Evolutionary conservation across 345 rosid species (phyloP).

Genomic region (Litchi chinensis): DNA sequence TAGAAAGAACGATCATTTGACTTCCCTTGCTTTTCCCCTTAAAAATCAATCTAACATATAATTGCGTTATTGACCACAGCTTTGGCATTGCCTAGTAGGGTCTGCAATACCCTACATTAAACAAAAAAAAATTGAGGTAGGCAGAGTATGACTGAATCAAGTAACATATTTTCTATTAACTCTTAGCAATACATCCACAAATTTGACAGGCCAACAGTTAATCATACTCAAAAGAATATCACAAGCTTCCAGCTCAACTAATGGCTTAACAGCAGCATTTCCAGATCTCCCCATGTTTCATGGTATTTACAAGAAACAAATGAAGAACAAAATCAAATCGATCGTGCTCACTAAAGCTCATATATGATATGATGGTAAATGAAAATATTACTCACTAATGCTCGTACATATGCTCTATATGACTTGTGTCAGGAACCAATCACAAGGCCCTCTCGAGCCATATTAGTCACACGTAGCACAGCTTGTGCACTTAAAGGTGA

Average conservation of each 20-base stretch:
- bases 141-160: not conserved
- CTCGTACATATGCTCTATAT: slow-evolving; percentile 12
- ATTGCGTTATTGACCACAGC: no score
- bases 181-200: slow-evolving; percentile 8
- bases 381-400: slow-evolving; percentile 32
- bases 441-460: slow-evolving; percentile 57
- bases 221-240: slow-evolving; percentile 29
- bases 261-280: slow-evolving; percentile 32
- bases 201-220: slow-evolving; percentile 1
- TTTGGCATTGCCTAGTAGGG: not conserved
- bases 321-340: slow-evolving; percentile 22
- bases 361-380: slow-evolving; percentile 23
- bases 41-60: no score
- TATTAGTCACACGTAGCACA: slow-evolving; percentile 82
- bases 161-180: not conserved
- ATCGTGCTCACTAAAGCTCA: slow-evolving; percentile 31
- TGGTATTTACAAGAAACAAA: slow-evolving; percentile 45
- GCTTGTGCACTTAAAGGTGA: slow-evolving; percentile 86
- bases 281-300: slow-evolving; percentile 28
- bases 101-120: not conserved
- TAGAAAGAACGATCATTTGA: no score
- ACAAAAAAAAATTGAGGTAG: not conserved
- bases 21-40: no score
- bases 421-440: slow-evolving; percentile 48
- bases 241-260: slow-evolving; percentile 32